Conservation (phyloP, 495 filamentous ascomycete species). For the Talaromyces trachyspermus region DNA sequence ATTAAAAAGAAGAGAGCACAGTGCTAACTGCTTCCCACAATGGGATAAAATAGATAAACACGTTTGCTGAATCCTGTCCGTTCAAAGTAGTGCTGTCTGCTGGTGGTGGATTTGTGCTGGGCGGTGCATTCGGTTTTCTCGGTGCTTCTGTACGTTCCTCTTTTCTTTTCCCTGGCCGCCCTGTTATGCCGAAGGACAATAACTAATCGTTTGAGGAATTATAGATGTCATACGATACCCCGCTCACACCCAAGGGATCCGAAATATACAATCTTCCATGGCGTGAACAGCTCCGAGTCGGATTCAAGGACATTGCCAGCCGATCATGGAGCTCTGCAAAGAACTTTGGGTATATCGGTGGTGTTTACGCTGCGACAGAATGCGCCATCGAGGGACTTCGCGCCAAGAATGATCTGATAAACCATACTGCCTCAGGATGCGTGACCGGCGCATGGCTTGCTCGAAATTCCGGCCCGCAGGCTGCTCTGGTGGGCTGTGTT, state of each 20-base stretch:
- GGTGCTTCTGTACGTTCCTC: slow-evolving; percentile 72
- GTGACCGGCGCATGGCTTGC: slow-evolving; percentile 84
- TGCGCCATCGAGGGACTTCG: slow-evolving; percentile 87
- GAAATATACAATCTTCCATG: slow-evolving; percentile 67
- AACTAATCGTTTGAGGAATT: slow-evolving; percentile 3
- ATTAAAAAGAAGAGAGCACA: too few relatives aligned
- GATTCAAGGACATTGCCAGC: slow-evolving; percentile 89
- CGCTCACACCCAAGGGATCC: slow-evolving; percentile 55
- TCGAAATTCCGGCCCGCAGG: slow-evolving; percentile 80
- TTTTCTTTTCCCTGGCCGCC: neutral
- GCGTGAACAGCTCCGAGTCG: slow-evolving; percentile 68
- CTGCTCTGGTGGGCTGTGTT: slow-evolving; percentile 79
- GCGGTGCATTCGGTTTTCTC: slow-evolving; percentile 88
- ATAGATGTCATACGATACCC: slow-evolving; percentile 88
- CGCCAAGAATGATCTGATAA: slow-evolving; percentile 88
- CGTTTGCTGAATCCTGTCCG: slow-evolving; percentile 81
- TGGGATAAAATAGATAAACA: slow-evolving; percentile 62
- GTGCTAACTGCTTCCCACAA: too few relatives aligned
- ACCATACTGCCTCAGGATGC: slow-evolving; percentile 83
- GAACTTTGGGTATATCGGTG: slow-evolving; percentile 89
- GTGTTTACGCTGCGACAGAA: slow-evolving; percentile 86
- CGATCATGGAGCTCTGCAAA: slow-evolving; percentile 80
- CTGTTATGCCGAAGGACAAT: neutral
- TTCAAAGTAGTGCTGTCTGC: slow-evolving; percentile 77
- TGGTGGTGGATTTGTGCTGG: slow-evolving; percentile 81